These are phyloP conservation scores for Entomortierella beljakovae DNA, from an alignment of 192 early-diverging fungal species.

Conservation along the genomic window DNA sequence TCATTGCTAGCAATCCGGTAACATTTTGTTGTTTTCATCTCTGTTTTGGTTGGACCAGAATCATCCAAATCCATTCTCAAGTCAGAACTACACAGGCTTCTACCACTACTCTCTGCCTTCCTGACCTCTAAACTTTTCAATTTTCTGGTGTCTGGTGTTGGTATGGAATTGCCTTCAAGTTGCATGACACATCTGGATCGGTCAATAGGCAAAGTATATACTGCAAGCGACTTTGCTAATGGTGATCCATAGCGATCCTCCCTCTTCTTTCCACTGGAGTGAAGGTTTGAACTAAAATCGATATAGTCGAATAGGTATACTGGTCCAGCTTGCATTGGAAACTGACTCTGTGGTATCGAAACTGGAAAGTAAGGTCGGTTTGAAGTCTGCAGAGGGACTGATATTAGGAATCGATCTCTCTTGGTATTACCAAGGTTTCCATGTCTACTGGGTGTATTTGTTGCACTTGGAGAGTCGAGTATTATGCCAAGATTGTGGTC, in stretches of 20 bases:
- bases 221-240: not conserved
- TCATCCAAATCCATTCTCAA: not conserved
- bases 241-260: not conserved
- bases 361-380: slow-evolving; percentile 8
- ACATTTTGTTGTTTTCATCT: not conserved
- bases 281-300: not conserved
- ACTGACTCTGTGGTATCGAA: not conserved
- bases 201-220: not conserved
- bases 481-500: slow-evolving; percentile 19
- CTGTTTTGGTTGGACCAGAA: not conserved
- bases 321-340: not conserved
- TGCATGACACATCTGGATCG: not conserved
- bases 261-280: not conserved
- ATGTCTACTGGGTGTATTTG: not conserved
- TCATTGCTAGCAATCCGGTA: slow-evolving; percentile 23
- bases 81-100: not conserved
- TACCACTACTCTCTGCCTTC: not conserved
- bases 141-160: not conserved
- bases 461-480: not conserved
- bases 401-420: slow-evolving; percentile 12
- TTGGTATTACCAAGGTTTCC: not conserved
- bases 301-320: not conserved
- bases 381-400: slow-evolving; percentile 9
- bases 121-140: too few species aligned
- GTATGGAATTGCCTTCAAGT: not conserved